Percentiles rank a stretch among this genome's conserved stretches.
These are phyloP conservation scores for Penicillium verhagenii DNA, from an alignment of 495 filamentous ascomycete species.

Conservation along the genomic window DNA sequence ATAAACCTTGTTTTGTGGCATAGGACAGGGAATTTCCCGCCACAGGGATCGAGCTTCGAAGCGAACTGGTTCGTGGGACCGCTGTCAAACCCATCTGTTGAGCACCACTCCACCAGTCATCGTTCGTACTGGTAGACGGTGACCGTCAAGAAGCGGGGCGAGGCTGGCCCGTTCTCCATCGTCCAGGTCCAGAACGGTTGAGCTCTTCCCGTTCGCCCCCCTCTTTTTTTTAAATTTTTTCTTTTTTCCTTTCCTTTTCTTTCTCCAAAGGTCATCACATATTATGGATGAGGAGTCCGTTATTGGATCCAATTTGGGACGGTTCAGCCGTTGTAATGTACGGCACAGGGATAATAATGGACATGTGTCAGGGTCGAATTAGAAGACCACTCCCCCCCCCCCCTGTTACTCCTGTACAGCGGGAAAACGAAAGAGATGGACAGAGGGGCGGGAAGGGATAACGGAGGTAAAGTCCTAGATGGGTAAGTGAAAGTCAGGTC, in stretches of 20 bases:
- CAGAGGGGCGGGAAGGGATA: neutral
- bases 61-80: constrained; percentile 20
- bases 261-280: neutral
- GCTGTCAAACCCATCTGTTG: constrained; percentile 16
- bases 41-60: constrained; percentile 1
- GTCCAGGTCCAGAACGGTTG: constrained; percentile 11
- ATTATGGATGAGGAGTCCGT: neutral
- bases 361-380: neutral
- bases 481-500: neutral
- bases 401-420: neutral
- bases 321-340: neutral
- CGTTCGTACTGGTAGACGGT: neutral
- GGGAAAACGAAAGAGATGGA: neutral
- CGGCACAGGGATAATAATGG: too few species aligned
- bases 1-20: neutral
- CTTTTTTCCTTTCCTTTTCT: neutral
- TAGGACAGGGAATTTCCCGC: neutral
- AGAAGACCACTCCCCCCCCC: too few species aligned
- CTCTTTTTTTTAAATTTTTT: neutral
- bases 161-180: constrained; percentile 15
- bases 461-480: neutral
- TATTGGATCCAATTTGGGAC: neutral
- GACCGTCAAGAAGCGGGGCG: constrained; percentile 8
- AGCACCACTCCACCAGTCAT: constrained; percentile 12
- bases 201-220: neutral